Conservation (phyloP, 2,329 filamentous ascomycete genomes). For the Saccharata proteae region DNA sequence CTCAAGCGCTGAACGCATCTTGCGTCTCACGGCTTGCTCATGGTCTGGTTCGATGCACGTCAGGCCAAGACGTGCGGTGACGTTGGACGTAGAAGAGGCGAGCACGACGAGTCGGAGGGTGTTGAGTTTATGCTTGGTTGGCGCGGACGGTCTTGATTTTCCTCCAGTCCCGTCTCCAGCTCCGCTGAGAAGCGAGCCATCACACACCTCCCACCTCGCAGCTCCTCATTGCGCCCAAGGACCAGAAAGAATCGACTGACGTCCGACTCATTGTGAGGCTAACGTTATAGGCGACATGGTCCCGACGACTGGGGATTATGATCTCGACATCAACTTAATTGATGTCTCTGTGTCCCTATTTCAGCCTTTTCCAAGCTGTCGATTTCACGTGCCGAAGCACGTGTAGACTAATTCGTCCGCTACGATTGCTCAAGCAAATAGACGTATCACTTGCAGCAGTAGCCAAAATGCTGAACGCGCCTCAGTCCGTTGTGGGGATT, state of each 20-base stretch:
- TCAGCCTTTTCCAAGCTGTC: conserved; percentile 46
- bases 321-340: too few species aligned
- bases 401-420: conserved; percentile 65
- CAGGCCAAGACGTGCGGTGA: too few species aligned
- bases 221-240: too few species aligned
- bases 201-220: conserved; percentile 1
- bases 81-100: too few species aligned
- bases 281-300: conserved; percentile 1
- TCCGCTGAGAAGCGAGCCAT: not conserved
- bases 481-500: too few species aligned
- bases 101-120: too few species aligned
- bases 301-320: conserved; percentile 3
- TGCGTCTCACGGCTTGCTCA: too few species aligned
- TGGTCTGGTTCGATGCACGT: too few species aligned
- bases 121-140: too few species aligned
- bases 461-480: conserved; percentile 54
- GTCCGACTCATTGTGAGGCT: conserved; percentile 10
- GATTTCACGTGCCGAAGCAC: conserved; percentile 53
- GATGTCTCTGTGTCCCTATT: conserved; percentile 74
- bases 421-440: conserved; percentile 51
- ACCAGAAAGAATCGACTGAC: not conserved
- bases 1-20: too few species aligned
- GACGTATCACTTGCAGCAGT: conserved; percentile 53
- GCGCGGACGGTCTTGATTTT: too few species aligned
- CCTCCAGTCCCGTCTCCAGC: not conserved